phyloP scores from a whole-genome alignment of 495 filamentous ascomycete genomes.

The Zalerion maritima region DNA sequence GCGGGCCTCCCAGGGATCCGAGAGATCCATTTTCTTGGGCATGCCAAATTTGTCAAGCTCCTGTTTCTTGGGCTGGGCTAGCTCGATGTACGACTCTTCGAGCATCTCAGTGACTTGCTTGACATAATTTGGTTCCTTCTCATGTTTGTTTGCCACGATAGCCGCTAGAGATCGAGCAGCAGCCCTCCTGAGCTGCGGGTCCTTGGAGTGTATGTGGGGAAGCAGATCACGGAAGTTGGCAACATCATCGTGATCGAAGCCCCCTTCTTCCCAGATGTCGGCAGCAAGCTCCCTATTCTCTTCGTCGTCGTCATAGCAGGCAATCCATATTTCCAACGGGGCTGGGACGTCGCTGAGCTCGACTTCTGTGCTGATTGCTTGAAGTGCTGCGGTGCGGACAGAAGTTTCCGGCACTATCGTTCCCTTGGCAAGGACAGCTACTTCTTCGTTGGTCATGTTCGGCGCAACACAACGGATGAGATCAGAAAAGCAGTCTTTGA shows the following conservation, averaged over 20 bases:
- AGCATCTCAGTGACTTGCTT: conserved; percentile 48
- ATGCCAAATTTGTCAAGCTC: conserved; percentile 86
- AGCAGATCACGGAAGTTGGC: conserved; percentile 48
- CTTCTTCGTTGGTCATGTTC: conserved; percentile 57
- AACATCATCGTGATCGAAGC: conserved; percentile 49
- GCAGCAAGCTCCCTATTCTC: conserved; percentile 75
- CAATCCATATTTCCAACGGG: conserved; percentile 84
- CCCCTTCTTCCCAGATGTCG: conserved; percentile 91
- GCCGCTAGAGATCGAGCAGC: conserved; percentile 65
- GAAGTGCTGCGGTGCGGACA: conserved; percentile 77
- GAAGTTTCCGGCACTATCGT: conserved; percentile 60
- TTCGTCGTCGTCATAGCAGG: conserved; percentile 75
- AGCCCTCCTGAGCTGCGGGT: conserved; percentile 67
- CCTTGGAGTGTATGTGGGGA: conserved; percentile 63
- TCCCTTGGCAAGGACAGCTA: conserved; percentile 54
- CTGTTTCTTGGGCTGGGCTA: conserved; percentile 65
- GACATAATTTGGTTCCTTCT: too few relatives aligned
- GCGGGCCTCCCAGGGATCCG: conserved; percentile 79
- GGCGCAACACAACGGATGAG: conserved; percentile 64
- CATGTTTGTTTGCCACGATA: too few relatives aligned
- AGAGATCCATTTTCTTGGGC: conserved; percentile 67
- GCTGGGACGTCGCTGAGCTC: conserved; percentile 76
- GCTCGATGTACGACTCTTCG: conserved; percentile 49
- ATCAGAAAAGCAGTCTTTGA: conserved; percentile 83
- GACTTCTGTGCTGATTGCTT: conserved; percentile 78